These are phyloP conservation scores for Lantana camara DNA, from an alignment of 257 asterid genomes.

Conservation along the genomic window DNA sequence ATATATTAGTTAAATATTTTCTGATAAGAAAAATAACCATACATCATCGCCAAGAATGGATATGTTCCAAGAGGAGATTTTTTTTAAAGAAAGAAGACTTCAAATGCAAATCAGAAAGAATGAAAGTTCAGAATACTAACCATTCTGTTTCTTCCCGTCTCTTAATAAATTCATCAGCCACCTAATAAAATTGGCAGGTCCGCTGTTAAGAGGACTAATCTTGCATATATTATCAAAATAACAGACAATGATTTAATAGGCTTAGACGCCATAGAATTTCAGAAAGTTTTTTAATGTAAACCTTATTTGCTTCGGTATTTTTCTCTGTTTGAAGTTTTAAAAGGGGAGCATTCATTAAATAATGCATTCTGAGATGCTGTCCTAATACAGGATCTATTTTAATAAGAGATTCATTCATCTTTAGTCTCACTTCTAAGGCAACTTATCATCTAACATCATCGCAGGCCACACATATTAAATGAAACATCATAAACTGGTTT, in stretches of 20 bases:
- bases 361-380: conserved; percentile 4
- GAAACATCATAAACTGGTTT: background rate
- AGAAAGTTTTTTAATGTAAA: conserved; percentile 4
- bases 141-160: conserved; percentile 93
- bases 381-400: background rate
- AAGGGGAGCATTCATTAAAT: background rate
- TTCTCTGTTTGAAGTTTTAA: too few relatives aligned
- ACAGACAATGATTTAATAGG: background rate
- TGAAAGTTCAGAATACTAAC: conserved; percentile 39
- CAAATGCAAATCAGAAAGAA: background rate
- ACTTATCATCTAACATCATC: conserved; percentile 1
- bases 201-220: conserved; percentile 33
- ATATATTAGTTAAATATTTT: conserved; percentile 9
- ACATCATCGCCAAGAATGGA: background rate
- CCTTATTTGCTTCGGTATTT: too few relatives aligned
- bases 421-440: background rate
- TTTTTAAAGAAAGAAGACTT: background rate
- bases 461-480: conserved; percentile 3
- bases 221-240: conserved; percentile 9
- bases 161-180: conserved; percentile 82
- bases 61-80: background rate
- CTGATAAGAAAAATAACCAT: background rate
- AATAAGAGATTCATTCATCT: conserved; percentile 9
- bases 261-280: conserved; percentile 1
- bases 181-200: conserved; percentile 47